phyloP scores from a whole-genome alignment of 2,329 filamentous ascomycete species.

The Ophiocordyceps robertsii region DNA sequence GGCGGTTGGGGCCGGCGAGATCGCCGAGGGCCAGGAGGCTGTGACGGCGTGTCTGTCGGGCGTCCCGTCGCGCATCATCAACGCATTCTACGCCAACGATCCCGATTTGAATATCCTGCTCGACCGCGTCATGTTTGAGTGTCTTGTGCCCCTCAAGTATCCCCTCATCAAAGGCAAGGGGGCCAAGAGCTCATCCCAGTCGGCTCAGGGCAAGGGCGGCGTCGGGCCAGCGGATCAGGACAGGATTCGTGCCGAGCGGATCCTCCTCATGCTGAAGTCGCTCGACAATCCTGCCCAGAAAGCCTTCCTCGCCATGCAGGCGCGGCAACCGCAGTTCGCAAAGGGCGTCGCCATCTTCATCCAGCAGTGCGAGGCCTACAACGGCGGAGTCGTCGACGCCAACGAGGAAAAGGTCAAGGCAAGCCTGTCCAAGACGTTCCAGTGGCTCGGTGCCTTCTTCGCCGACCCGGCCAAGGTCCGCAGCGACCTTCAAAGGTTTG shows the following conservation, averaged over 20 bases:
- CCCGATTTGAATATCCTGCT: constrained; percentile 71
- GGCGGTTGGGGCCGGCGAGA: constrained; percentile 84
- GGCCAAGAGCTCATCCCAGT: constrained; percentile 48
- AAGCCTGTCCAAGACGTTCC: constrained; percentile 58
- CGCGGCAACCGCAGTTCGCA: constrained; percentile 61
- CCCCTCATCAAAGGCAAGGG: constrained; percentile 50
- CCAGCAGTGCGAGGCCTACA: constrained; percentile 75
- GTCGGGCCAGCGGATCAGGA: constrained; percentile 50
- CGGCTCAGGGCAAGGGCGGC: constrained; percentile 26
- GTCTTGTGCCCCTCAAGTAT: constrained; percentile 77
- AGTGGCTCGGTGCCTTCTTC: constrained; percentile 60
- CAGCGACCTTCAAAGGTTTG: constrained; percentile 77
- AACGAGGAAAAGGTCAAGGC: constrained; percentile 56
- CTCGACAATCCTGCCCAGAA: constrained; percentile 67
- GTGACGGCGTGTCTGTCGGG: constrained; percentile 63
- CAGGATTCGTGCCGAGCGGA: constrained; percentile 68
- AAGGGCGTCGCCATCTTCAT: constrained; percentile 65
- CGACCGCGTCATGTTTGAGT: constrained; percentile 76
- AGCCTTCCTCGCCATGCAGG: constrained; percentile 79
- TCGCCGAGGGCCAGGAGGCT: constrained; percentile 67
- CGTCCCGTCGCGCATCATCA: constrained; percentile 75
- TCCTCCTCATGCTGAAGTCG: constrained; percentile 67
- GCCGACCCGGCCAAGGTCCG: constrained; percentile 62
- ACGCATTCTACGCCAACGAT: constrained; percentile 84
- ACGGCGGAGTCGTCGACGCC: constrained; percentile 70